Conservation (phyloP, 75 land plant genomes). For the Selaginella tamariscina region DNA sequence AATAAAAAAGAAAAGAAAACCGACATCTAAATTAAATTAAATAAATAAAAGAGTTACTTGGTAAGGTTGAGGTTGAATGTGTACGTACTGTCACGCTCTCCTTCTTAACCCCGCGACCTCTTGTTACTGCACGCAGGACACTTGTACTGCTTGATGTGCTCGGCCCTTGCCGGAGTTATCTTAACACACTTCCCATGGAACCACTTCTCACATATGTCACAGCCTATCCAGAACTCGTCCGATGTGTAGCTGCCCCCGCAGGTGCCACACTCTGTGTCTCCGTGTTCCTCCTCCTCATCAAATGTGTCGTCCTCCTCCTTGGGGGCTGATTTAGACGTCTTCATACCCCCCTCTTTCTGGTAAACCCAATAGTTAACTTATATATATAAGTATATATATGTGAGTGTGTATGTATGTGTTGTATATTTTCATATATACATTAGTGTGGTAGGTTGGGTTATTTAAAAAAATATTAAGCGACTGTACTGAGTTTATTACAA, state of each 20-base stretch:
- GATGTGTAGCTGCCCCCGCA: constrained; percentile 39
- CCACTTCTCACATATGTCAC: constrained; percentile 50
- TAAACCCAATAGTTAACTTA: too few relatives aligned
- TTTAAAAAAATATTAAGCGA: too few relatives aligned
- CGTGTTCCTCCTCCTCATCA: constrained; percentile 53
- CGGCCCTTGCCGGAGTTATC: constrained; percentile 50
- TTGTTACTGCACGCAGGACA: constrained; percentile 46
- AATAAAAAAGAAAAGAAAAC: too few relatives aligned
- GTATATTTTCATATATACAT: too few relatives aligned
- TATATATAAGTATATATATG: too few relatives aligned
- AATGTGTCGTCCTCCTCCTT: constrained; percentile 43
- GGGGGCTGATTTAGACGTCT: background rate
- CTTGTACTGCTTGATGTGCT: constrained; percentile 51
- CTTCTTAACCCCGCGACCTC: constrained; percentile 14
- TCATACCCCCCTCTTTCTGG: background rate
- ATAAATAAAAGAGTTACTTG: too few relatives aligned
- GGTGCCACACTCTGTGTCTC: constrained; percentile 44
- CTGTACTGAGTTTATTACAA: too few relatives aligned
- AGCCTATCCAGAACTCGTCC: constrained; percentile 50
- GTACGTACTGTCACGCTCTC: too few relatives aligned
- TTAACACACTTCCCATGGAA: constrained; percentile 59
- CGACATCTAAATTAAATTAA: too few relatives aligned
- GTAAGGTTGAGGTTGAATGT: too few relatives aligned
- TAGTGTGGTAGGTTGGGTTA: too few relatives aligned
- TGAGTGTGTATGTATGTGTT: too few relatives aligned